Conservation (phyloP, 768 basidiomycete genomes). For the Auriscalpium vulgare region DNA sequence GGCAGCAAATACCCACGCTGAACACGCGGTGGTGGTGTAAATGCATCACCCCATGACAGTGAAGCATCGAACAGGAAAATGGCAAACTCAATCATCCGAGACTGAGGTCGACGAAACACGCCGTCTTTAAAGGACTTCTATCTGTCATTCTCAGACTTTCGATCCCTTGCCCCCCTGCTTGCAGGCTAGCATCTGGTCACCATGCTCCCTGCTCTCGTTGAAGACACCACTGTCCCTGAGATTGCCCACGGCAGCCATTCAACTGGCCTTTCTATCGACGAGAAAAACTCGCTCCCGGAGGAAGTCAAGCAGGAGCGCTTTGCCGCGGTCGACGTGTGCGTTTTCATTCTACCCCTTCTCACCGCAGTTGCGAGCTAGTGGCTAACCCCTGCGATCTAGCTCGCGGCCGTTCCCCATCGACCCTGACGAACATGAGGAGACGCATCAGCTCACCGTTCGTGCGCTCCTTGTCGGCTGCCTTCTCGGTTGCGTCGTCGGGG, state of each 20-base stretch:
- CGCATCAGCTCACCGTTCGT: conserved; percentile 14
- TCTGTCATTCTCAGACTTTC: no score
- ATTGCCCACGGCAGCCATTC: background rate
- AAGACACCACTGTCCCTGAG: background rate
- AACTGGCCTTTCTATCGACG: background rate
- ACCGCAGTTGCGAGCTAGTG: background rate
- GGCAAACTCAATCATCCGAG: no score
- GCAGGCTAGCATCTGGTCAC: background rate
- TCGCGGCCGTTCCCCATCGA: conserved; percentile 1
- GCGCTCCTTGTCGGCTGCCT: conserved; percentile 42
- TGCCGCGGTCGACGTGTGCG: background rate
- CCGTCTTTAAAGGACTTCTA: no score
- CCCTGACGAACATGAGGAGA: background rate
- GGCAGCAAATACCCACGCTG: no score
- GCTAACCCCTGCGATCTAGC: background rate
- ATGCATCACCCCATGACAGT: no score
- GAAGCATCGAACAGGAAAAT: no score
- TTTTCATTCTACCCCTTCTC: background rate
- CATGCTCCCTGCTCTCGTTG: conserved; percentile 8
- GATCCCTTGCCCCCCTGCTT: no score
- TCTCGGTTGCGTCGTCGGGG: conserved; percentile 48
- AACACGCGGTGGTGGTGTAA: no score
- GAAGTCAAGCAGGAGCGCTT: background rate
- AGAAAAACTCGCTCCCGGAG: background rate
- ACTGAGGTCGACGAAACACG: no score